Conservation (phyloP, 495 filamentous ascomycete species). For the Talaromyces nanjingensis region DNA sequence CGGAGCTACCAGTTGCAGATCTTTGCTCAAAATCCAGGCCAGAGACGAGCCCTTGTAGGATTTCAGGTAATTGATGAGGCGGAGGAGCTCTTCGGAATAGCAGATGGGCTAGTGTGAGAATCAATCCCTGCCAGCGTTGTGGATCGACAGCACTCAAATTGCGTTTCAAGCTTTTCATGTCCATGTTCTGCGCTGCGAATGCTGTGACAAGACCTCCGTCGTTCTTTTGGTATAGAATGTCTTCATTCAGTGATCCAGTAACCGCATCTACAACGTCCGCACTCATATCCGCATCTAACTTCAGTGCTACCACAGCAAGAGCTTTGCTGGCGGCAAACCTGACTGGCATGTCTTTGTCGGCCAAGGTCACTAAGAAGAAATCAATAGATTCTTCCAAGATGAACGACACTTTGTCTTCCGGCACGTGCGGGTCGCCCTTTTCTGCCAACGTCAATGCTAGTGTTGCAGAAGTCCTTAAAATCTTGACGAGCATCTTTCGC, state of each 20-base stretch:
- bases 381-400: slow-evolving; percentile 56
- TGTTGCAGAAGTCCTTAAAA: slow-evolving; percentile 62
- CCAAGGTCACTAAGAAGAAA: slow-evolving; percentile 59
- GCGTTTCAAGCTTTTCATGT: slow-evolving; percentile 31
- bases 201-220: slow-evolving; percentile 31
- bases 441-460: slow-evolving; percentile 47
- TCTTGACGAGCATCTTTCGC: slow-evolving; percentile 75
- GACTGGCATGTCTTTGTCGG: slow-evolving; percentile 83
- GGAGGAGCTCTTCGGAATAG: slow-evolving; percentile 73
- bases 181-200: slow-evolving; percentile 26
- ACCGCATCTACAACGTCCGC: slow-evolving; percentile 81
- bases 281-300: slow-evolving; percentile 71
- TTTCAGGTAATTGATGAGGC: slow-evolving; percentile 54
- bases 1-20: slow-evolving; percentile 66
- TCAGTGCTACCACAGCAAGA: slow-evolving; percentile 74
- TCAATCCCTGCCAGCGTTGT: slow-evolving; percentile 84
- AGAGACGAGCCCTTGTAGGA: slow-evolving; percentile 62
- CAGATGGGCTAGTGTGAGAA: slow-evolving; percentile 78
- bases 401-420: slow-evolving; percentile 38
- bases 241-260: slow-evolving; percentile 63
- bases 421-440: slow-evolving; percentile 25
- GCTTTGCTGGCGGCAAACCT: slow-evolving; percentile 88
- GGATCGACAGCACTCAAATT: slow-evolving; percentile 70
- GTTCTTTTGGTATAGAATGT: slow-evolving; percentile 60
- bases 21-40: slow-evolving; percentile 83